phyloP scores from a whole-genome alignment of 306 rosid genomes.

The Dryas alaskensis region DNA sequence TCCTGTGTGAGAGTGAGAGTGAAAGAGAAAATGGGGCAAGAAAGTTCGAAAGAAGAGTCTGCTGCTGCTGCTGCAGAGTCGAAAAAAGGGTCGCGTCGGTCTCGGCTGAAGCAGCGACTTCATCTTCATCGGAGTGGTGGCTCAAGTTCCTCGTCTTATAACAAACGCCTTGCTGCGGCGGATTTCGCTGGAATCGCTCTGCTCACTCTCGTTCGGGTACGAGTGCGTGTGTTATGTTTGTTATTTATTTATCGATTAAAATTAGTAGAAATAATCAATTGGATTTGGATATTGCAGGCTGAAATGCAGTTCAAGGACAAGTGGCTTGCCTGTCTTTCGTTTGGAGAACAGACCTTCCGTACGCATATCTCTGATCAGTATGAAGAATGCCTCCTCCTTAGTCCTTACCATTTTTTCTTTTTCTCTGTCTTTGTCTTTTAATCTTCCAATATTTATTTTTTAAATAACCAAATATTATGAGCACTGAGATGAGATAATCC shows the following conservation, averaged over 20 bases:
- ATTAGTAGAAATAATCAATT: too few species aligned
- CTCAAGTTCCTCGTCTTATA: slow-evolving; percentile 25
- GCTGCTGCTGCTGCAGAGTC: not conserved
- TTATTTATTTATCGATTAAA: too few species aligned
- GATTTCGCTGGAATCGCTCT: slow-evolving; percentile 82
- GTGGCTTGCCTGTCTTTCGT: slow-evolving; percentile 89
- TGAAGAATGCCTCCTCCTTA: not conserved
- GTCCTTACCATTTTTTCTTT: not conserved
- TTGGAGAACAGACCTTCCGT: slow-evolving; percentile 92
- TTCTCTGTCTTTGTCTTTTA: too few species aligned
- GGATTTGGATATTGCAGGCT: slow-evolving; percentile 43
- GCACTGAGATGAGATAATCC: too few species aligned
- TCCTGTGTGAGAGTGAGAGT: not conserved
- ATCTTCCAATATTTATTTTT: too few species aligned
- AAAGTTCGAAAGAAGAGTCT: slow-evolving; percentile 11
- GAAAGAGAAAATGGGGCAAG: slow-evolving; percentile 11
- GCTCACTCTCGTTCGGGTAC: slow-evolving; percentile 59
- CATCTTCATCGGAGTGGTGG: slow-evolving; percentile 31
- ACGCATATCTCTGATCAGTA: slow-evolving; percentile 69
- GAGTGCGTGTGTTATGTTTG: not conserved
- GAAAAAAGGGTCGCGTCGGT: slow-evolving; percentile 37
- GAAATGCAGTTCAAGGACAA: slow-evolving; percentile 89
- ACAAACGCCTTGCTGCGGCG: slow-evolving; percentile 40
- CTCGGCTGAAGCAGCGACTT: slow-evolving; percentile 54
- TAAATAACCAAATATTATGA: too few species aligned